phyloP scores from a whole-genome alignment of 1,284 basidiomycete species.

The Sporisorium scitamineum region DNA sequence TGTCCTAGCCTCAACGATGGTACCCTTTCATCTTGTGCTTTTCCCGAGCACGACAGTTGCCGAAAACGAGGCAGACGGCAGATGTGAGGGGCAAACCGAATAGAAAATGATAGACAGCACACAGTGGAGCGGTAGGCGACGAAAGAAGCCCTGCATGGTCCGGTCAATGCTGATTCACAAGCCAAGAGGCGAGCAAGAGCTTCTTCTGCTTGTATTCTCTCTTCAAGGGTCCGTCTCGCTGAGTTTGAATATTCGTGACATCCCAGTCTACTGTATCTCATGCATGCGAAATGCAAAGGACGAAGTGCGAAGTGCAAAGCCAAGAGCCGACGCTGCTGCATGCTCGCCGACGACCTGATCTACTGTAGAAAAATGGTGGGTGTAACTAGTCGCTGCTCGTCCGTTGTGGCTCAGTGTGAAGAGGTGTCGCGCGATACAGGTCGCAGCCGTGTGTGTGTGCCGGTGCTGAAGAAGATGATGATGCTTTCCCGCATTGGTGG shows the following conservation, averaged over 20 bases:
- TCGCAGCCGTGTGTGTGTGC: neutral
- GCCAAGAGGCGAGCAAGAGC: neutral
- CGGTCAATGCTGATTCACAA: neutral
- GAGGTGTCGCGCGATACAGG: too few species aligned
- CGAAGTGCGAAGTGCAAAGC: neutral
- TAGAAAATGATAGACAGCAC: neutral
- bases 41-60: neutral
- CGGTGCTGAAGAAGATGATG: neutral
- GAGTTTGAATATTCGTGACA: conserved; percentile 2
- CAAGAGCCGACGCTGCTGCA: neutral
- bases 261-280: neutral
- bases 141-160: conserved; percentile 3
- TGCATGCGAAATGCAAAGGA: neutral
- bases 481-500: neutral
- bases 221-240: neutral
- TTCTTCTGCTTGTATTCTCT: neutral
- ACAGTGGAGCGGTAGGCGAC: too few species aligned
- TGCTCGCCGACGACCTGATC: neutral
- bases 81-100: neutral
- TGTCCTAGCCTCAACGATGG: neutral
- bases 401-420: too few species aligned
- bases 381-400: neutral
- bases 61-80: neutral
- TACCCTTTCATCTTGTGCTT: neutral
- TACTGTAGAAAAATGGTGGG: neutral